A percentile compares a stretch with the other conserved stretches of the same genome.
Conservation (phyloP, 176 grass and related monocot species). For the Rhynchospora pubera region DNA sequence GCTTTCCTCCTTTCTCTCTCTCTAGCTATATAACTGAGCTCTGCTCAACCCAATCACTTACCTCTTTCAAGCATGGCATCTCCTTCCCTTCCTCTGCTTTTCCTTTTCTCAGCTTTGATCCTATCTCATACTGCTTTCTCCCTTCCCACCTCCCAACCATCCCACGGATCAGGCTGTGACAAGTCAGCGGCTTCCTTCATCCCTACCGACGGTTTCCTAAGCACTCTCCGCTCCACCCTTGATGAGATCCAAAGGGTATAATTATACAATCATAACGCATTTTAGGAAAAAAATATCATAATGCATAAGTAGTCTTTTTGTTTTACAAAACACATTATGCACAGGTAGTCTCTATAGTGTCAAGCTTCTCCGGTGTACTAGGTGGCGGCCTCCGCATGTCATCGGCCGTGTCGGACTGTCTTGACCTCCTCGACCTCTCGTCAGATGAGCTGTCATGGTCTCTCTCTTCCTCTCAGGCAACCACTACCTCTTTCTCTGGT, state of each 20-base stretch:
- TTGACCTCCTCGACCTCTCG: conserved; percentile 72
- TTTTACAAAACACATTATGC: not conserved
- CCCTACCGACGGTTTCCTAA: conserved; percentile 20
- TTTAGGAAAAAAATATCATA: not conserved
- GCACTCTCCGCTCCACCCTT: conserved; percentile 47
- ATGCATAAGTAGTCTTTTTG: not conserved
- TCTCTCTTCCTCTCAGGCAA: conserved; percentile 28
- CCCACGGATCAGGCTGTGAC: not conserved
- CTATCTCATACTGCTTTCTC: conserved; percentile 3
- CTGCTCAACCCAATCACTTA: not conserved
- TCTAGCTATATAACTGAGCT: conserved; percentile 13
- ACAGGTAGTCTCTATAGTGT: conserved; percentile 12
- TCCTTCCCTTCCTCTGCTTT: conserved; percentile 1
- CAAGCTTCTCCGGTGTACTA: conserved; percentile 37
- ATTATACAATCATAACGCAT: not conserved
- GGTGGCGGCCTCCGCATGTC: conserved; percentile 48
- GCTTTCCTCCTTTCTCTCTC: not conserved
- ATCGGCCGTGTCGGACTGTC: conserved; percentile 71
- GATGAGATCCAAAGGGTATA: conserved; percentile 37
- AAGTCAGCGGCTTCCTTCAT: not conserved
- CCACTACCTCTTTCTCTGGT: conserved; percentile 11
- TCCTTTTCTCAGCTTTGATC: conserved; percentile 10
- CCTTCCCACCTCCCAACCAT: not conserved
- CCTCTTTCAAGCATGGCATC: conserved; percentile 3
- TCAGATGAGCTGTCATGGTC: conserved; percentile 59